Conservation (phyloP, 768 basidiomycete genomes). For the Russula foetens region DNA sequence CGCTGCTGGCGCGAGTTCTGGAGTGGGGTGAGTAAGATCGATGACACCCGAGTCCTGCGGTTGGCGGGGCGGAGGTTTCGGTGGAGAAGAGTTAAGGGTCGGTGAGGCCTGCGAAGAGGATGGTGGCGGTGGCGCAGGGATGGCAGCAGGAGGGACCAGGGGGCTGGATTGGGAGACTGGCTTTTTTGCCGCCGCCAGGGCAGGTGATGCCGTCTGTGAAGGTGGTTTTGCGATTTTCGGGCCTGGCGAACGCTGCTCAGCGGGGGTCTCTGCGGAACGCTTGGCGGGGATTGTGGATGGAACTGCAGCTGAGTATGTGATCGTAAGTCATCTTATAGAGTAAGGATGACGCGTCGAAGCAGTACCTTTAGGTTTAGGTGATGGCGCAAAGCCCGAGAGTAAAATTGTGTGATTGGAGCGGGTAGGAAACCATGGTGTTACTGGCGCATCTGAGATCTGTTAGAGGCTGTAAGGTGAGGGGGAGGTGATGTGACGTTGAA, state of each 20-base stretch:
- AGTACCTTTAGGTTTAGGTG: slow-evolving; percentile 18
- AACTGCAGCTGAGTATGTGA: neutral
- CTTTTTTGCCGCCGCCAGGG: slow-evolving; percentile 11
- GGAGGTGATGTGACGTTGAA: slow-evolving; percentile 3
- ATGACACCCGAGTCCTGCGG: neutral
- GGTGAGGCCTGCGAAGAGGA: neutral
- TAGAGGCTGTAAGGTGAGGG: neutral
- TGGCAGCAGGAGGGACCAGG: slow-evolving; percentile 4
- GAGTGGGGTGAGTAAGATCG: slow-evolving; percentile 8
- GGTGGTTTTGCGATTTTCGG: slow-evolving; percentile 11
- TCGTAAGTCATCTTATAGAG: neutral
- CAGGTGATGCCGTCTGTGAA: slow-evolving; percentile 12
- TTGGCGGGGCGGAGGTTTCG: slow-evolving; percentile 5
- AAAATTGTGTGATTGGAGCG: slow-evolving; percentile 10
- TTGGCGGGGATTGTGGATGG: slow-evolving; percentile 15
- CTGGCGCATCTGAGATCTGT: slow-evolving; percentile 6
- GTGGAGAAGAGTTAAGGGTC: slow-evolving; percentile 1
- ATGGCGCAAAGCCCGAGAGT: slow-evolving; percentile 14
- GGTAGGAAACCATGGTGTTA: slow-evolving; percentile 15
- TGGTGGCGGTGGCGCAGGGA: slow-evolving; percentile 9
- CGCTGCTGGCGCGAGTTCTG: slow-evolving; percentile 2
- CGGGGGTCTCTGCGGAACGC: slow-evolving; percentile 11
- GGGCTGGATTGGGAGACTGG: slow-evolving; percentile 12
- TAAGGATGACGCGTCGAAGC: neutral
- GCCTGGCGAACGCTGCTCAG: slow-evolving; percentile 17